A percentile compares a stretch with the other conserved stretches of the same genome.
These are phyloP conservation scores for Penstemon barbatus DNA, from an alignment of 257 asterid species.

Conservation along the genomic window DNA sequence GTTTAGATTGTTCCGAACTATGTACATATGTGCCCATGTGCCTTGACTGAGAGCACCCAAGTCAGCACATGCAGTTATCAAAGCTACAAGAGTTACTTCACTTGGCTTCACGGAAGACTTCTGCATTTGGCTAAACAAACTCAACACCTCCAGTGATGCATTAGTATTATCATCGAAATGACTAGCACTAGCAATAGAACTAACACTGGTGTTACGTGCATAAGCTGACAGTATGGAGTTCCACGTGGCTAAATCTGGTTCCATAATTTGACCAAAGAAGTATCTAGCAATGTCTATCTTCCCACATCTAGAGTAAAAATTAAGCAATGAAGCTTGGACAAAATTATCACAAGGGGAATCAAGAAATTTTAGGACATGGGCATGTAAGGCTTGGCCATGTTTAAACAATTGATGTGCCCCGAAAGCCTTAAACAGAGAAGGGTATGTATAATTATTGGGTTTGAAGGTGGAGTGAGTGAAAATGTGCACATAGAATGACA, in stretches of 20 bases:
- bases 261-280: constrained; percentile 46
- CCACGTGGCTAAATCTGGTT: constrained; percentile 76
- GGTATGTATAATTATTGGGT: constrained; percentile 71
- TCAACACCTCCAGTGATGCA: constrained; percentile 52
- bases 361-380: constrained; percentile 65
- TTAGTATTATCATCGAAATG: constrained; percentile 30
- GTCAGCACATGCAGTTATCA: constrained; percentile 60
- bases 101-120: constrained; percentile 42
- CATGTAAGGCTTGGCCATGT: constrained; percentile 62
- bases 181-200: constrained; percentile 15
- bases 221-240: constrained; percentile 69
- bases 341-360: constrained; percentile 51
- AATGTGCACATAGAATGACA: constrained; percentile 46
- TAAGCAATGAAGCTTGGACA: constrained; percentile 72
- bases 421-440: constrained; percentile 75
- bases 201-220: constrained; percentile 35
- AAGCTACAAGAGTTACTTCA: constrained; percentile 59
- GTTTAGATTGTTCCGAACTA: constrained; percentile 39
- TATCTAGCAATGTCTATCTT: constrained; percentile 47
- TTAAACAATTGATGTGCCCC: constrained; percentile 43
- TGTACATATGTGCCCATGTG: constrained; percentile 56
- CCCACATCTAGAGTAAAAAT: constrained; percentile 61
- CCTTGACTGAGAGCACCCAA: constrained; percentile 65
- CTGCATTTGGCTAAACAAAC: constrained; percentile 60
- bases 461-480: constrained; percentile 29